Base-by-base conservation (phyloP, 495 filamentous ascomycete species). In the Annulohypoxylon nitens region DNA sequence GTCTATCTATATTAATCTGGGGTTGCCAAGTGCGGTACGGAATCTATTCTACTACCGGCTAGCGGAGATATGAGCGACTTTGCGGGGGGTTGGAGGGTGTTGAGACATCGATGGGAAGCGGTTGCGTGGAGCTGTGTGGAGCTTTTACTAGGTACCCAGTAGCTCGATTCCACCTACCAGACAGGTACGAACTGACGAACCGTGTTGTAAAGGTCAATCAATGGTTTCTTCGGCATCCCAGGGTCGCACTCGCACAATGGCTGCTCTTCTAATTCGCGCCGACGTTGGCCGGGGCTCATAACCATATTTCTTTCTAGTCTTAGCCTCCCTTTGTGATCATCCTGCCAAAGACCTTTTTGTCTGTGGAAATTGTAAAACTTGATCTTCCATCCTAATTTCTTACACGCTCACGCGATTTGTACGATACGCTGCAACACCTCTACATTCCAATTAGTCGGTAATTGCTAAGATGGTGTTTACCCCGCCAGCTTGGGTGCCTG, bases 391-490 rank as follows among this genome's bases (percentile, higher is more conserved):
- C 30, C 45, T 34, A 50, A 25, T 54, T 63, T 30, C 37, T 25
- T 41, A 20, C 14, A 67, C 57, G 16, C 54, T 37, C 30, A 14
- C 2, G 0, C 57, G 41, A 58, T 37, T 25, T 48, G 37, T 14
- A 23, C 16, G 14, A 61, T 43, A 59, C 50, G 5, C 43, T 12
- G 30, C 48, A 37, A 41, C 16, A 6, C 36, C 30, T 59, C 33
- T 66, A 39, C 25, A 37, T 62, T 57, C 53, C 23, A 59, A 54
- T 48, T 2, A 41, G 12, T 26, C 16, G 37, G 12, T 39, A 55
- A 70, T 66, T 55, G 10, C 36, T 41, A 75, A 71, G 30, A 97
- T 97, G 94, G 92, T 95, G 14, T 97, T 97, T 83, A 84, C 85
- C 65, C 86, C 93, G 58, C 90, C 93, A 23, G 80, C 87, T 75